Conservation (phyloP, 371 early-diverging fungal species). For the Mucor piriformis region DNA sequence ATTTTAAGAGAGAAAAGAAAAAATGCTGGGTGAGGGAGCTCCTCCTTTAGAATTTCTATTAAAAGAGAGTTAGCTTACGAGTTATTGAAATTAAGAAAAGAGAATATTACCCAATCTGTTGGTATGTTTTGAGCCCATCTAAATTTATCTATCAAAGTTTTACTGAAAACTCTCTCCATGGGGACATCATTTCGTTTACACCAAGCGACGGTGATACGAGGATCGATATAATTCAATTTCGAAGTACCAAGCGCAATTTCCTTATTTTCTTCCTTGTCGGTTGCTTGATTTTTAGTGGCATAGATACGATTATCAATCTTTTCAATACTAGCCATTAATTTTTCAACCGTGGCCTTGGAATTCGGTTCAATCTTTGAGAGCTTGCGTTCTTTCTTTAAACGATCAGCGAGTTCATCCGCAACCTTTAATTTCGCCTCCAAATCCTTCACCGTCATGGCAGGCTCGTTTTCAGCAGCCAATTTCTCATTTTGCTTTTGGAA, state of each 20-base stretch:
- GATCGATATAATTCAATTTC: constrained; percentile 98
- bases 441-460: constrained; percentile 52
- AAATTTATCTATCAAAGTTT: constrained; percentile 91
- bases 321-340: constrained; percentile 62
- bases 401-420: constrained; percentile 49
- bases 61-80: neutral
- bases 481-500: constrained; percentile 79
- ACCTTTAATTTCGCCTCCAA: constrained; percentile 61
- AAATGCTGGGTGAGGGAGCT: too few relatives aligned
- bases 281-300: constrained; percentile 64
- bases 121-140: constrained; percentile 92
- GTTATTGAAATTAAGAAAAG: neutral
- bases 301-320: constrained; percentile 72
- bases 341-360: constrained; percentile 55
- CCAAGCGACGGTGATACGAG: constrained; percentile 95
- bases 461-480: constrained; percentile 59
- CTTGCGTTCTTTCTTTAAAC: constrained; percentile 55
- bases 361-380: constrained; percentile 44
- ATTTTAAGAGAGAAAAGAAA: too few relatives aligned
- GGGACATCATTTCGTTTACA: constrained; percentile 87
- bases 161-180: constrained; percentile 90
- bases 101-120: constrained; percentile 60
- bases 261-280: constrained; percentile 96
- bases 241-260: constrained; percentile 96
- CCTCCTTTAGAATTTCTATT: constrained; percentile 8